phyloP scores from a whole-genome alignment of 306 rosid genomes.

The Sophora flavescens region DNA sequence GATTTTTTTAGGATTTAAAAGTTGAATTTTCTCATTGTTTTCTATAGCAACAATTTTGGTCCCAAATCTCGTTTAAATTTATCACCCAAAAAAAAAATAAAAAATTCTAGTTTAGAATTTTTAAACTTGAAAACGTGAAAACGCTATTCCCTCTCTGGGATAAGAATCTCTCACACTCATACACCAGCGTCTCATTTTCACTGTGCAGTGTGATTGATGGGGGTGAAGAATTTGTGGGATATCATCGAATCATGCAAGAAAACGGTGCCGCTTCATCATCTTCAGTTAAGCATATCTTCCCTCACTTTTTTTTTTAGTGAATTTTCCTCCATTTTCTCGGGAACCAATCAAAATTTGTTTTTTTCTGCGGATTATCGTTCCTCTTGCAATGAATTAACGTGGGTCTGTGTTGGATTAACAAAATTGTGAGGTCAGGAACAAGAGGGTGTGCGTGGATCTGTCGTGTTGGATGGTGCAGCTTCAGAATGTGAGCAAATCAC shows the following conservation, averaged over 20 bases:
- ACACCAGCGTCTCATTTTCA: slow-evolving; percentile 37
- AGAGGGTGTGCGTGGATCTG: slow-evolving; percentile 82
- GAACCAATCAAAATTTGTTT: slow-evolving; percentile 7
- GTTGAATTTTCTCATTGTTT: too few species aligned
- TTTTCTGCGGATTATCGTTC: neutral
- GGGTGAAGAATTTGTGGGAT: slow-evolving; percentile 86
- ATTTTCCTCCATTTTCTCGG: neutral
- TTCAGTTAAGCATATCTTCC: slow-evolving; percentile 55
- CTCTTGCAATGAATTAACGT: neutral
- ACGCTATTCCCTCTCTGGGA: neutral
- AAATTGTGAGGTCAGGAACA: slow-evolving; percentile 63
- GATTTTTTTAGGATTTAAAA: too few species aligned
- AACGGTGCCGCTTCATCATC: slow-evolving; percentile 76
- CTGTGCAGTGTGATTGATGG: slow-evolving; percentile 61
- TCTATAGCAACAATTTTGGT: too few species aligned
- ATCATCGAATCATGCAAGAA: slow-evolving; percentile 89
- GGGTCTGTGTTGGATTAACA: slow-evolving; percentile 40
- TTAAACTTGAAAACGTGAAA: too few species aligned
- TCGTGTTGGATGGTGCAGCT: slow-evolving; percentile 92
- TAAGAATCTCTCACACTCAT: slow-evolving; percentile 10
- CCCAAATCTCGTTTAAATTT: too few species aligned
- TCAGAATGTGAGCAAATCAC: slow-evolving; percentile 69
- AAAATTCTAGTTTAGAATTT: too few species aligned
- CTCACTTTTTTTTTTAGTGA: neutral
- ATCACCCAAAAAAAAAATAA: too few species aligned